Base-by-base conservation (phyloP, 345 rosid species). In the Dipteronia sinensis region DNA sequence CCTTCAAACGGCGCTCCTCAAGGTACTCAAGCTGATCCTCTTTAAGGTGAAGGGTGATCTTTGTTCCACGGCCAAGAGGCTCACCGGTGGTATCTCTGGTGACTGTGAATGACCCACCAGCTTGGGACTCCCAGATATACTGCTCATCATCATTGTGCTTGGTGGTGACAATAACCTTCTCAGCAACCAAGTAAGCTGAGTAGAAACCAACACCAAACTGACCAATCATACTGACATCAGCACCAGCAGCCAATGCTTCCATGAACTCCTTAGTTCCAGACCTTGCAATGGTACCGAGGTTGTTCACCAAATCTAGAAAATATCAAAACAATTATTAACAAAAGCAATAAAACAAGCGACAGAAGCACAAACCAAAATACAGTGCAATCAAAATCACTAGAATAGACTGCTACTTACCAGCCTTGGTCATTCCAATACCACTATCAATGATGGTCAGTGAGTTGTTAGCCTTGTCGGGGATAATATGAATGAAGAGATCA, bases 121-220 rank as follows among this genome's bases (percentile, higher is more conserved):
- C 98, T 69, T 93, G 98, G 13, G 98, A 93, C 83, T 93, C 98
- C 98, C 98, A 93, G 16, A 93, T 83, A 19, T 92, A 93, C 80
- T 93, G 97, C 81, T 92, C 97, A 51, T 93, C 95, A 81, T 93
- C 97, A 17, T 93, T 91, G 86, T 91, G 95, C 91, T 91, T 93
- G 1, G 92, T 58, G 62, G 91, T 86, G 62, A 93, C 97, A 64
- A 93, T 79, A 3, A 93, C 97, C 88, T 85, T 93, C 73, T 93
- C 97, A 7, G 97, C 88, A 44, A 93, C 95, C 86, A 93, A 86
- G 79, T 93, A 93, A 19, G 97, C 91, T 0, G 97, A 92, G 81
- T 92, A 92, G 82, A 92, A 92, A 69, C 97, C 97, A 67, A 90
- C 97, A 80, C 94, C 94, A 55, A 92, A 92, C 80, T 93, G 97